Evolutionary conservation across 331 rosid species (phyloP).

Genomic region (Rhamnella rubrinervis): DNA sequence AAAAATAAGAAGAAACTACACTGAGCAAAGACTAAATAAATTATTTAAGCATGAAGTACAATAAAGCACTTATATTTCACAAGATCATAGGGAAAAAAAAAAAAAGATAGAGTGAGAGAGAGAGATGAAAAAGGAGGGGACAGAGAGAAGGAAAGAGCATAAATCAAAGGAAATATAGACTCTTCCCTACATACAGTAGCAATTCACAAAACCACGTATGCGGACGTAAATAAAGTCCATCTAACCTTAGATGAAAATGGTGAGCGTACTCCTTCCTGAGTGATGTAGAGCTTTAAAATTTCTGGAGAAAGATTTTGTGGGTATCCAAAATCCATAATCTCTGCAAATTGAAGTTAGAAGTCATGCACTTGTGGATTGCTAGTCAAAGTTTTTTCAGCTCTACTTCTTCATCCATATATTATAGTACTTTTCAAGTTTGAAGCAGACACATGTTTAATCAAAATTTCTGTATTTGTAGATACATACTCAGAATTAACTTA

Average conservation of each 20-base stretch:
- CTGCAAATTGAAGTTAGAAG: conserved; percentile 50
- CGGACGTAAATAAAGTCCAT: background rate
- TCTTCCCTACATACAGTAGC: background rate
- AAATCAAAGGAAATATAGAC: background rate
- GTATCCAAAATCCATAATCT: conserved; percentile 99
- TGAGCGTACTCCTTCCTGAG: conserved; percentile 99
- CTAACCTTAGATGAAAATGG: conserved; percentile 98
- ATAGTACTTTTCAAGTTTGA: background rate
- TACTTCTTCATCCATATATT: too few relatives aligned
- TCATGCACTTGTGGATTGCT: background rate
- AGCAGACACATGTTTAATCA: background rate
- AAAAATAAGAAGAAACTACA: conserved; percentile 12
- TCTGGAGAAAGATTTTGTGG: conserved; percentile 99
- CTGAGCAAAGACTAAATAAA: conserved; percentile 15
- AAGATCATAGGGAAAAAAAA: too few relatives aligned
- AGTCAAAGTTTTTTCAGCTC: too few relatives aligned
- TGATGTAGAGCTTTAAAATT: conserved; percentile 93
- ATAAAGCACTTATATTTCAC: background rate
- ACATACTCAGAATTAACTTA: background rate
- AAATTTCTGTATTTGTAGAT: too few relatives aligned
- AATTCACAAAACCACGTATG: background rate
- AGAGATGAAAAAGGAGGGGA: too few relatives aligned
- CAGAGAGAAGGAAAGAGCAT: too few relatives aligned
- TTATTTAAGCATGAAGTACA: background rate
- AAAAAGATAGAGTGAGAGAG: too few relatives aligned